Evolutionary conservation across 2,329 filamentous ascomycete genomes (phyloP).

Genomic region (Mariannaea sp.): DNA sequence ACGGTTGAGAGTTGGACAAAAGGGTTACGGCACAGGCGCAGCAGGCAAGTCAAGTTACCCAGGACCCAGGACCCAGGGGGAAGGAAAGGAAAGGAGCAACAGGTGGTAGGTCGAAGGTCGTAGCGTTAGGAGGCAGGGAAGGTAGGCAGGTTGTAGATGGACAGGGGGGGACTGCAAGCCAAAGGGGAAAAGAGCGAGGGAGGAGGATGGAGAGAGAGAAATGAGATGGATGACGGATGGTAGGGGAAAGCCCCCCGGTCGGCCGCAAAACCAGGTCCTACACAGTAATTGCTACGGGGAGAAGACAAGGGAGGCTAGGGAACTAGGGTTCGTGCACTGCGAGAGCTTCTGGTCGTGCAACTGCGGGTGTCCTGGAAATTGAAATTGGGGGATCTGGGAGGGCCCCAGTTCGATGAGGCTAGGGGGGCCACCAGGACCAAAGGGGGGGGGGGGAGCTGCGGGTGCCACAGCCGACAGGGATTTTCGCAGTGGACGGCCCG

Average conservation of each 20-base stretch:
- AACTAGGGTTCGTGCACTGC: slow-evolving; percentile 30
- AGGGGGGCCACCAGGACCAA: slow-evolving; percentile 23
- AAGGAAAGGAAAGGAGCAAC: slow-evolving; percentile 21
- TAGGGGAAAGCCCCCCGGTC: slow-evolving; percentile 9
- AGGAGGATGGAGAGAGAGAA: slow-evolving; percentile 1
- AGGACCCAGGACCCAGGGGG: slow-evolving; percentile 30
- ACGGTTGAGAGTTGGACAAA: slow-evolving; percentile 27
- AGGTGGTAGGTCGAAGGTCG: slow-evolving; percentile 25
- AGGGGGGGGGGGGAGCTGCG: slow-evolving; percentile 1
- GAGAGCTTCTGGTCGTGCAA: slow-evolving; percentile 22
- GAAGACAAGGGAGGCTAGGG: slow-evolving; percentile 7
- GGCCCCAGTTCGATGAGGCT: slow-evolving; percentile 22
- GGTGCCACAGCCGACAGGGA: slow-evolving; percentile 18
- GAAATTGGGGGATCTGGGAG: slow-evolving; percentile 36
- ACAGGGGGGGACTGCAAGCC: slow-evolving; percentile 34
- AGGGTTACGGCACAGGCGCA: slow-evolving; percentile 34
- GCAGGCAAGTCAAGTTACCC: slow-evolving; percentile 20
- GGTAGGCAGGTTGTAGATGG: slow-evolving; percentile 22
- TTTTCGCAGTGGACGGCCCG: neutral
- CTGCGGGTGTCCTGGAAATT: slow-evolving; percentile 38
- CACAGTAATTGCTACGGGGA: slow-evolving; percentile 8
- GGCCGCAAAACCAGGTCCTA: slow-evolving; percentile 14
- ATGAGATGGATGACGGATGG: slow-evolving; percentile 9
- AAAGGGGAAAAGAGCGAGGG: slow-evolving; percentile 27
- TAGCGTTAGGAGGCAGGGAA: slow-evolving; percentile 22